Conservation (phyloP, 192 early-diverging fungal genomes). For the Backusella parvicylindrica region DNA sequence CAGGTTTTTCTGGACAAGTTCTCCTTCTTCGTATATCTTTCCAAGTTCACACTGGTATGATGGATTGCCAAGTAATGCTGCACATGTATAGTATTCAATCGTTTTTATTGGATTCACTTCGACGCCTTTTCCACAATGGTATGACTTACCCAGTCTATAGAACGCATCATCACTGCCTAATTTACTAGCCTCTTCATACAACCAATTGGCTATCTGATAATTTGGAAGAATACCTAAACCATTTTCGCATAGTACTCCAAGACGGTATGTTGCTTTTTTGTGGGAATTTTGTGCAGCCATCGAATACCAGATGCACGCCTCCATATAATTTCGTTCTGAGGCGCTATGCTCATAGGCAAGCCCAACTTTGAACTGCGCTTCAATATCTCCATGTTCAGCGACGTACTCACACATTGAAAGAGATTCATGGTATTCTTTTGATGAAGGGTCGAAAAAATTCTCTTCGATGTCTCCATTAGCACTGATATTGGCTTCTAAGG, state of each 20-base stretch:
- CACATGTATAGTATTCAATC: neutral
- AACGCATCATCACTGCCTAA: neutral
- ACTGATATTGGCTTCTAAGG: too few species aligned
- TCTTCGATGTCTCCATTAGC: too few species aligned
- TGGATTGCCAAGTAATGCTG: neutral
- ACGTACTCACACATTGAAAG: neutral
- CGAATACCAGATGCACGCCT: neutral
- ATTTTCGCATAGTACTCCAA: neutral
- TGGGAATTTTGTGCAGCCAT: neutral
- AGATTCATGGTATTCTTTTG: neutral
- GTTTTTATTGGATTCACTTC: neutral
- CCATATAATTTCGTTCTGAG: neutral
- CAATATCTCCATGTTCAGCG: neutral
- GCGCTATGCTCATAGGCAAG: neutral
- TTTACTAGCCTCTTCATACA: neutral
- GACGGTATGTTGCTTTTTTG: neutral
- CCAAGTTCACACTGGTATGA: neutral
- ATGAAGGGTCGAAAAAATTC: too few species aligned
- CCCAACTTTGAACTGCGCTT: neutral
- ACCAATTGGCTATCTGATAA: neutral
- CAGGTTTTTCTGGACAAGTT: neutral
- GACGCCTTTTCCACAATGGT: neutral
- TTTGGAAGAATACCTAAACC: neutral
- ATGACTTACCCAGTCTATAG: neutral
- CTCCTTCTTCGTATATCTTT: neutral